Base-by-base conservation (phyloP, 306 rosid genomes). In the Lathyrus sativus region DNA sequence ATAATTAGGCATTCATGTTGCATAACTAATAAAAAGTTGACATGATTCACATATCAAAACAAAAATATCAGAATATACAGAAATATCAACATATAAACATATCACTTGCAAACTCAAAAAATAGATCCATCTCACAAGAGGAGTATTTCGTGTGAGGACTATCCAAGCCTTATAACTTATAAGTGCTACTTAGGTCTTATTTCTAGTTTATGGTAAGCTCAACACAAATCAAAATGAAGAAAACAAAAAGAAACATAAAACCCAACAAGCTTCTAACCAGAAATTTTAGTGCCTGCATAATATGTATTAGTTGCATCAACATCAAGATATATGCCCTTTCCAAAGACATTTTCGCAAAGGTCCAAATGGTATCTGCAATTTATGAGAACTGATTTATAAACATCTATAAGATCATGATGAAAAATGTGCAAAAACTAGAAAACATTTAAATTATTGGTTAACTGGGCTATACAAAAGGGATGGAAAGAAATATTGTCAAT, bases 231-330 rank as follows among this genome's bases (percentile, higher is more conserved):
- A 65, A 28, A 48, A 26, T 14, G 22, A 48, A 48, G 17, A 31
- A 15, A 33, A 6, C 17, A 2, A 67, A 50, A 50, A 49, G 24
- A 22, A 67, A 12, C 11, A 51, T 51, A 51, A 51, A 37, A 31
- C 51, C 35, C 44, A 29, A 13, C 33, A 22, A 49, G 33, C 26
- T 67, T 79, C 67, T 58, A 39, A 92, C 96, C 96, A 29, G 91
- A 82, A 71, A 90, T 90, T 71, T 78, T 82, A 61, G 87, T 92
- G 87, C 96, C 98, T 67, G 96, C 98, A n/a, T 90, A 92, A 92
- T 79, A 86, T 54, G 66, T 92, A 90, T n/a, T n/a, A 45, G 98
- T 92, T 54, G 83, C 70, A 64, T 64, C 55, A 61, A 92, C 96
- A 55, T 90, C 93, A 58, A 96, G 98, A 83, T 78, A 88, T 74